Evolutionary conservation across 2,329 filamentous ascomycete species (phyloP), one percentile per base, ranked within the genome.

Genomic region (Ramichloridium luteum): DNA sequence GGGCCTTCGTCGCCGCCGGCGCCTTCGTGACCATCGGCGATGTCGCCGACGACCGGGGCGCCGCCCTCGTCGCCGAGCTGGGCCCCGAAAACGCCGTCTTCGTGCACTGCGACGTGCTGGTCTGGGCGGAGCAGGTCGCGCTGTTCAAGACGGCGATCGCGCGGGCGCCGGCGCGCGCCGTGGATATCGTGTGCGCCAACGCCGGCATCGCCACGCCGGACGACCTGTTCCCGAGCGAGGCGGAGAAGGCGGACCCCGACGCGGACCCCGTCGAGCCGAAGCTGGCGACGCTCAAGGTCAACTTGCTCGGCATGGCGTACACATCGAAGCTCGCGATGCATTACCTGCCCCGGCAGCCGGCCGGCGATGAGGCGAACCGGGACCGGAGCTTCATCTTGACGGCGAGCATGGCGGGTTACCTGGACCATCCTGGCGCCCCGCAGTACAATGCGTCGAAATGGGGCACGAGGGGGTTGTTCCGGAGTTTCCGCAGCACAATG

Each of bases 331-430:
- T 60, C 14, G 63, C 61, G 39, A 37, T 55, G 62, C 47, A 65
- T 57, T 47, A 45, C 34, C 41, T 51, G 12, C 17, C 40, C 2
- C 32, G 38, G 18, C 47, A 49, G 27, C 57, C 59, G 0, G 54
- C 57, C 11, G 49, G 39, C 0, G 44, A 52, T 1, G 52, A 57
- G 1, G n/a, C n/a, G n/a, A n/a, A n/a, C n/a, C 47, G 57, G 5
- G 63, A 68, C 35, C 55, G 65, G 1, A 64, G 63, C 34, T 58
- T 70, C 22, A 62, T 69, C 28, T 59, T 69, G 13, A 66, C 59
- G 0, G 61, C 60, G 3, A 64, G 60, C 33, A 57, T 69, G 45
- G 62, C 62, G 1, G 59, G 56, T 0, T 69, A 58, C 44, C 58
- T 65, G 28, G 66, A 68, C 36, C 57, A 57, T 5, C 59, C 59